Conservation (phyloP, 2,329 filamentous ascomycete species). For the Ceratocystis diversiconidia region DNA sequence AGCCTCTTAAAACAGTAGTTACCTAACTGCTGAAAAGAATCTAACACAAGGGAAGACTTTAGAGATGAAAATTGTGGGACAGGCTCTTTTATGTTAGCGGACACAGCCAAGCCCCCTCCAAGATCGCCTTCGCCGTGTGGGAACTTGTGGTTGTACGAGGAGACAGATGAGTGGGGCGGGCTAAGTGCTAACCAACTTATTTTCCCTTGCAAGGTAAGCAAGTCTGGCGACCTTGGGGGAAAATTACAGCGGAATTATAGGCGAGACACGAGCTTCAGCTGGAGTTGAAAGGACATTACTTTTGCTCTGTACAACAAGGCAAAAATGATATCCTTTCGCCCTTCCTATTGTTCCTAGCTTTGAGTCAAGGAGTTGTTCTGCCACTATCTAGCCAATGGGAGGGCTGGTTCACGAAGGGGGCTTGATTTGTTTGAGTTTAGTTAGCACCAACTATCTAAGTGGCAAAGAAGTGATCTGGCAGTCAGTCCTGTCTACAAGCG, state of each 20-base stretch:
- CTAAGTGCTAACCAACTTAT: too few species aligned
- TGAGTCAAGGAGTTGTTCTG: background rate
- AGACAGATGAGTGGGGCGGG: background rate
- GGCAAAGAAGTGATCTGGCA: background rate
- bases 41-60: background rate
- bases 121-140: background rate
- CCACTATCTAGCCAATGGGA: background rate
- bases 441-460: background rate
- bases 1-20: too few species aligned
- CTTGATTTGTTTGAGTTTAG: background rate
- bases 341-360: background rate
- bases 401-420: too few species aligned
- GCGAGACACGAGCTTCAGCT: too few species aligned
- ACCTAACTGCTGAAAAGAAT: background rate
- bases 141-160: background rate
- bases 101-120: background rate
- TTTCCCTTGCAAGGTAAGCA: too few species aligned
- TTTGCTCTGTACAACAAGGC: too few species aligned
- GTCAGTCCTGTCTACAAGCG: background rate
- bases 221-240: too few species aligned
- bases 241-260: too few species aligned
- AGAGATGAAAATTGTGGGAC: background rate
- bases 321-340: background rate
- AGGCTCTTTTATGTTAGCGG: background rate
- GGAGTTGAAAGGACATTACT: too few species aligned